These are phyloP conservation scores for Sugiyamaella castrensis DNA, from an alignment of 1,139 yeast species.

Conservation along the genomic window DNA sequence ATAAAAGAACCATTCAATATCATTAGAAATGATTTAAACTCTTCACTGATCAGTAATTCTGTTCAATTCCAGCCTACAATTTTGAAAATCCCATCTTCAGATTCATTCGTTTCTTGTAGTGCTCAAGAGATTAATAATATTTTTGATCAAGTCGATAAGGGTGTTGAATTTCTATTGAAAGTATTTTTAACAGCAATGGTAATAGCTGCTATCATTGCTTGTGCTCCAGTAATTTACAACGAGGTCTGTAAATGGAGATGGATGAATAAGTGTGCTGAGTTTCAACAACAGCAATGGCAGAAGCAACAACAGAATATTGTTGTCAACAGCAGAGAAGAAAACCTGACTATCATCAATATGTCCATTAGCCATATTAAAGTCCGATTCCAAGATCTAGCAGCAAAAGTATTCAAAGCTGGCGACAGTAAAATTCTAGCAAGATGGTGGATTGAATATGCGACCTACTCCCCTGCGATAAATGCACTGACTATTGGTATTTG, in stretches of 20 bases:
- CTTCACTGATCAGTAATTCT: slow-evolving; percentile 14
- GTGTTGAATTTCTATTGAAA: background rate
- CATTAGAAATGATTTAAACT: slow-evolving; percentile 44
- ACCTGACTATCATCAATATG: slow-evolving; percentile 14
- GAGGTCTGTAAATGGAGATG: slow-evolving; percentile 54
- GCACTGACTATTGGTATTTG: slow-evolving; percentile 42
- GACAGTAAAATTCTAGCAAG: slow-evolving; percentile 21
- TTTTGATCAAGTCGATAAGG: slow-evolving; percentile 12
- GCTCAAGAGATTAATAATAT: slow-evolving; percentile 13
- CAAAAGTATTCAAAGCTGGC: slow-evolving; percentile 10
- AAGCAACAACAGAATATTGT: background rate
- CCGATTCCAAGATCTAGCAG: slow-evolving; percentile 16
- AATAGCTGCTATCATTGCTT: slow-evolving; percentile 40
- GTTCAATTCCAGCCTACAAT: slow-evolving; percentile 13
- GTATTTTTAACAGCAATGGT: slow-evolving; percentile 36
- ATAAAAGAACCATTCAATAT: slow-evolving; percentile 54
- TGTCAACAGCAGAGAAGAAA: slow-evolving; percentile 1
- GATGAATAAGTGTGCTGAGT: slow-evolving; percentile 31
- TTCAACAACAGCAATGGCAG: background rate
- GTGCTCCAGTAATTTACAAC: slow-evolving; percentile 44
- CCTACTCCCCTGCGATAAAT: slow-evolving; percentile 34
- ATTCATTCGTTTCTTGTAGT: slow-evolving; percentile 13
- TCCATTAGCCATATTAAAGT: slow-evolving; percentile 17
- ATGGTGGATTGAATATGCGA: slow-evolving; percentile 38
- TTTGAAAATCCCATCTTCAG: slow-evolving; percentile 18